Evolutionary conservation across 2,329 filamentous ascomycete species (phyloP), one percentile per base, ranked within the genome.

Genomic region (Trichoderma afroharzianum): DNA sequence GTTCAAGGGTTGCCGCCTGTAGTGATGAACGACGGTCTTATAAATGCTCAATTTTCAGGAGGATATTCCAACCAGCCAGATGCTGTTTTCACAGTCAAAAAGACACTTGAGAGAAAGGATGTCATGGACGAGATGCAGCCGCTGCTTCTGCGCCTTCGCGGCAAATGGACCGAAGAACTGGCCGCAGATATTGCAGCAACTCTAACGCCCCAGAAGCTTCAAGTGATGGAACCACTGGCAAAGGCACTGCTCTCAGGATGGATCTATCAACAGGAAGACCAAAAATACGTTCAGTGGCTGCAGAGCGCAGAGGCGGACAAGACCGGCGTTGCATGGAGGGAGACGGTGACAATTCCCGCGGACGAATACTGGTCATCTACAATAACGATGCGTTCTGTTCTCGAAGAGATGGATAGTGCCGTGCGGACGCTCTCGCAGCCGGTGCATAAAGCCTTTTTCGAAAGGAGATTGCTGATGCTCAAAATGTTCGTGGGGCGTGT

Each of bases 1-100:
- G 15, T 18, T 18, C 2, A 39, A 39, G 6, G 3, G 6, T 15
- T 6, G 1, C 33, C 12, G 3, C 4, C 12, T 36, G 12, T 36
- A 15, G 2, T 6, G 33, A 32, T 32, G 30, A 8, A 3, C 30
- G 30, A 32, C 30, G 8, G 8, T 32, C 6, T 32, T 6, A 9
- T 32, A 9, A 9, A 32, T 8, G 30, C 30, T 9, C 7, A 9
- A 8, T 33, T 33, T 5, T 12, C 33, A 39, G 36, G 15, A 47
- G 4, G 43, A 47, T 21, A 21, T 1, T 11, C n/a, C 9, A 39
- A 6, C 9, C n/a, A 21, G 1, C 7, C 6, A 3, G n/a, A 50
- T 6, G 4, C 2, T 14, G 0, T 18, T 0, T 7, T 39, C 14
- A 50, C 43, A 3, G 4, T 3, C 0, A 3, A 6, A 12, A 32